phyloP scores from a whole-genome alignment of 805 yeast species.

The Hanseniaspora hatyaiensis region DNA sequence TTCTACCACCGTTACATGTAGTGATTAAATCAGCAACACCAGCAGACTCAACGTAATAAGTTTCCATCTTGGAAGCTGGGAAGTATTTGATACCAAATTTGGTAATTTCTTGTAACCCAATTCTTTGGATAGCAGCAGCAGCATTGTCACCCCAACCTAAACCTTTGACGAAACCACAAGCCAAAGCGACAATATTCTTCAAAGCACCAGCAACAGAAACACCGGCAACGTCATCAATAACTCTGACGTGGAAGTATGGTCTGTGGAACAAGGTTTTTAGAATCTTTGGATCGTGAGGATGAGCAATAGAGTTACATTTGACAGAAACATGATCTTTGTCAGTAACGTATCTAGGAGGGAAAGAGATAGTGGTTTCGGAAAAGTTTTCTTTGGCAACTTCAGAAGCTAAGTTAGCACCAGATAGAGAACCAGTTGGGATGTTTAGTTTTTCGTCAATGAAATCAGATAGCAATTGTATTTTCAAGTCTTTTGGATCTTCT shows the following conservation, averaged over 20 bases:
- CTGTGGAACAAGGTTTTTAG: slow-evolving; percentile 85
- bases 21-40: slow-evolving; percentile 98
- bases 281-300: slow-evolving; percentile 44
- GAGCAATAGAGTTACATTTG: slow-evolving; percentile 31
- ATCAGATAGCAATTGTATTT: slow-evolving; percentile 72
- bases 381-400: slow-evolving; percentile 92
- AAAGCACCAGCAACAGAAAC: slow-evolving; percentile 94
- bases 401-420: slow-evolving; percentile 95
- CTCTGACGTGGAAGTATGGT: slow-evolving; percentile 94
- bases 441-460: slow-evolving; percentile 71
- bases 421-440: slow-evolving; percentile 86
- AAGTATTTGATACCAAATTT: slow-evolving; percentile 73
- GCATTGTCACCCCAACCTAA: slow-evolving; percentile 99
- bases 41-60: slow-evolving; percentile 87
- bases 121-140: slow-evolving; percentile 92
- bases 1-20: slow-evolving; percentile 95
- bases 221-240: slow-evolving; percentile 87
- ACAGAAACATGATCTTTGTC: slow-evolving; percentile 34
- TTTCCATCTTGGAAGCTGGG: slow-evolving; percentile 59
- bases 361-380: slow-evolving; percentile 97
- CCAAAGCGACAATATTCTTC: slow-evolving; percentile 89
- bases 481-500: slow-evolving; percentile 51
- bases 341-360: slow-evolving; percentile 44
- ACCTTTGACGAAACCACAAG: slow-evolving; percentile 96
- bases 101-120: slow-evolving; percentile 84